These are phyloP conservation scores for Lipomyces orientalis DNA, from an alignment of 805 yeast species.

Conservation along the genomic window DNA sequence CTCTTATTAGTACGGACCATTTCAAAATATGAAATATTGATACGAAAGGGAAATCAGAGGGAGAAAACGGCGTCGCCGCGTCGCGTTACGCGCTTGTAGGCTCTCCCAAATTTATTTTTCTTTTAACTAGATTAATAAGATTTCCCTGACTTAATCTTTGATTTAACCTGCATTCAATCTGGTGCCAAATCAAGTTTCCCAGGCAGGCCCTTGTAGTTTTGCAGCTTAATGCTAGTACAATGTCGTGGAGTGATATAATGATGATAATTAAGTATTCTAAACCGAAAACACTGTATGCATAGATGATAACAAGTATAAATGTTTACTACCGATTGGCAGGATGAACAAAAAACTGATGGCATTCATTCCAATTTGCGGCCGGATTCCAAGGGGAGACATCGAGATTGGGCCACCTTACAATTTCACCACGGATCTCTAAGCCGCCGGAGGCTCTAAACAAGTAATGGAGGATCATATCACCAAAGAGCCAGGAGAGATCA, in stretches of 20 bases:
- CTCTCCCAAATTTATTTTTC: too few relatives aligned
- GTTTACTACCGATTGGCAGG: conserved; percentile 12
- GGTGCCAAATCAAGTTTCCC: too few relatives aligned
- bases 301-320: neutral
- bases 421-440: conserved; percentile 18
- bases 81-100: too few relatives aligned
- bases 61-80: too few relatives aligned
- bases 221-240: neutral
- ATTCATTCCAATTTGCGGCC: conserved; percentile 23
- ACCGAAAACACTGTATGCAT: conserved; percentile 1
- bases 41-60: too few relatives aligned
- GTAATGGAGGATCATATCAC: conserved; percentile 31
- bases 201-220: too few relatives aligned
- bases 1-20: too few relatives aligned
- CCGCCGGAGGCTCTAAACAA: conserved; percentile 33
- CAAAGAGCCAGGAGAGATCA: conserved; percentile 13
- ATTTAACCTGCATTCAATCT: too few relatives aligned
- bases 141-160: too few relatives aligned
- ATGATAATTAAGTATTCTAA: neutral
- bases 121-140: too few relatives aligned
- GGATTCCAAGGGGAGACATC: conserved; percentile 16
- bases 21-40: too few relatives aligned
- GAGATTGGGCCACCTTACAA: conserved; percentile 22
- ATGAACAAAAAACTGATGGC: conserved; percentile 19
- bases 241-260: neutral